Base-by-base conservation (phyloP, 768 basidiomycete genomes). In the Tephrocybe sp. region DNA sequence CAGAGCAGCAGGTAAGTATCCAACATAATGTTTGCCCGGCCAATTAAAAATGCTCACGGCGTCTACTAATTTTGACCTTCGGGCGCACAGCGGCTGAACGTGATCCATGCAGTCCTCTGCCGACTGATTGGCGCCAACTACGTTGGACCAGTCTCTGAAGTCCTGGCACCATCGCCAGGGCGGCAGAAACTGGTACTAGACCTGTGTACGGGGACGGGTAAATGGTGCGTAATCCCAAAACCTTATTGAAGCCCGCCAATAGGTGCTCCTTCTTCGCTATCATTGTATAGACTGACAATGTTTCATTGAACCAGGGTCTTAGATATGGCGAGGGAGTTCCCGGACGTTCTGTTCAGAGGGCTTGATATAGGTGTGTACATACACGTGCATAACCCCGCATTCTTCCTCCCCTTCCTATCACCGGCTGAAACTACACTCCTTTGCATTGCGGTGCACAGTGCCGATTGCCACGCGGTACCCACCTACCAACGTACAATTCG, bases 161-260 rank as follows among this genome's bases (percentile, higher is more conserved):
- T 79, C 25, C 71, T 91, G 42, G 71, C 70, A 37, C 58, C 61
- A 23, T 65, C 68, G 36, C 62, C 67, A 4, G 70, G 65, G 37
- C 73, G 73, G 50, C 73, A 69, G 43, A 79, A 71, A 65, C 74
- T 76, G 53, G 86, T 76, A 38, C 73, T 93, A 42, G 90, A 93
- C 66, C 60, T 90, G n/a, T 84, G 90, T 56, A 87, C 84, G 6
- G 90, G 90, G 15, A 86, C 77, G 15, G 90, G 90, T 4, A 68
- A 62, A 68, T 93, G 90, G 90, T 88, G 55, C 48, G 78, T 69
- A 45, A 56, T 53, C 41, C 23, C 45, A 47, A 56, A 25, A 53
- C 45, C 50, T 62, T 54, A 55, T 52, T 42, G 42, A 50, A 51
- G 45, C 56, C 54, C 62, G 11, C 45, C 44, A 34, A 46, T 41